These are phyloP conservation scores for Liriodendron chinense DNA, from an alignment of 164 flowering plant species.

Conservation along the genomic window DNA sequence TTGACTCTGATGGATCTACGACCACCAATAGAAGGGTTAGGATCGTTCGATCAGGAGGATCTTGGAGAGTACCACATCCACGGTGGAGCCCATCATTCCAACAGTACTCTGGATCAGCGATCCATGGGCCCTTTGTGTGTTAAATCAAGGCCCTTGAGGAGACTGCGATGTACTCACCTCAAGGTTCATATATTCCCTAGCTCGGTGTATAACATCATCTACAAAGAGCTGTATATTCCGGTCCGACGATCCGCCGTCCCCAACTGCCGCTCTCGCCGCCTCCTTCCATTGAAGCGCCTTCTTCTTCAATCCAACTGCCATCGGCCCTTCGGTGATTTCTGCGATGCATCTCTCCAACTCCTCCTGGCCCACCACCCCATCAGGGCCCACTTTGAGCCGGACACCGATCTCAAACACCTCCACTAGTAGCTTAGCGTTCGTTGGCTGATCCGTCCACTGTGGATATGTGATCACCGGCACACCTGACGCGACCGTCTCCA, in stretches of 20 bases:
- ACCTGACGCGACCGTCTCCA: conserved; percentile 52
- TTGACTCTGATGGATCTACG: too few relatives aligned
- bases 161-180: not conserved
- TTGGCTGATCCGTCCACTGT: conserved; percentile 70
- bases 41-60: too few relatives aligned
- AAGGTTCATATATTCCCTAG: not conserved
- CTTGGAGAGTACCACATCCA: too few relatives aligned
- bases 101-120: too few relatives aligned
- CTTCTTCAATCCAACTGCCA: conserved; percentile 52
- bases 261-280: conserved; percentile 56
- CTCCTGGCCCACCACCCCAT: conserved; percentile 36
- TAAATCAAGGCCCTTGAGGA: too few relatives aligned
- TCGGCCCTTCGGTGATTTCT: conserved; percentile 45
- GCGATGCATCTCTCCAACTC: conserved; percentile 51
- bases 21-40: too few relatives aligned
- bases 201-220: conserved; percentile 11
- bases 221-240: conserved; percentile 46
- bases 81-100: too few relatives aligned
- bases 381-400: conserved; percentile 32
- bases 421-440: conserved; percentile 54
- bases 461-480: conserved; percentile 56
- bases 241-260: conserved; percentile 68
- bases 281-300: conserved; percentile 59
- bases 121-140: too few relatives aligned
- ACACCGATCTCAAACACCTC: conserved; percentile 50